Base-by-base conservation (phyloP, 2,329 filamentous ascomycete genomes). In the Xylariales sp. region DNA sequence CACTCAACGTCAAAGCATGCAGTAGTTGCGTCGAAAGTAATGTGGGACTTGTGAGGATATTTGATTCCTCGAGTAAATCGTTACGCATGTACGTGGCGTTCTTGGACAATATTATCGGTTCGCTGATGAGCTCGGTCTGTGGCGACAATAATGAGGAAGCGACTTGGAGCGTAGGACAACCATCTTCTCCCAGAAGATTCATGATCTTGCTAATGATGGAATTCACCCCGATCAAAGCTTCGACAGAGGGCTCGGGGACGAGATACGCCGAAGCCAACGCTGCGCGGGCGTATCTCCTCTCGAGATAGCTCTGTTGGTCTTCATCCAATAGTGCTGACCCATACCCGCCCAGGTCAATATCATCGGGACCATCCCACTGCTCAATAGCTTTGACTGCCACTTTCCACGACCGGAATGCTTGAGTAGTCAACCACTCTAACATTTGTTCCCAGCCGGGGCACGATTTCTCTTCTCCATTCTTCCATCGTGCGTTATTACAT, bases 291-390 rank as follows among this genome's bases (percentile, higher is more conserved):
- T 88, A 90, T 33, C 76, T 72, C 25, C 67, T 62, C 49, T 82
- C 73, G 5, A 89, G 65, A 44, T 77, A 72, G 23, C 69, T 64
- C 47, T 79, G 74, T 31, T 78, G 69, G 4, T 76, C 67, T 33
- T 85, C 79, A 33, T 74, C 71, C 33, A 88, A 56, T 62, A 77
- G 78, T 33, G 70, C 59, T 3, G 66, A 66, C 6, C 72, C 70
- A 47, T 72, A 76, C 11, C 74, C 76, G 4, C 81, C 83, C 5
- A 88, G 56, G 47, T 89, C 82, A 32, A 83, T 70, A 52, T 90
- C 85, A 6, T 67, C 66, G 1, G 85, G 83, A 0, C 85, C 86
- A 49, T 83, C 78, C 85, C 85, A 91, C 46, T 85, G 75, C 43
- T 81, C 74, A 23, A 89, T 65, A 6, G 75, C 79, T 33, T 70